These are phyloP conservation scores for Cryptococcus wingfieldii DNA, from an alignment of 1,284 basidiomycete species.

Conservation along the genomic window DNA sequence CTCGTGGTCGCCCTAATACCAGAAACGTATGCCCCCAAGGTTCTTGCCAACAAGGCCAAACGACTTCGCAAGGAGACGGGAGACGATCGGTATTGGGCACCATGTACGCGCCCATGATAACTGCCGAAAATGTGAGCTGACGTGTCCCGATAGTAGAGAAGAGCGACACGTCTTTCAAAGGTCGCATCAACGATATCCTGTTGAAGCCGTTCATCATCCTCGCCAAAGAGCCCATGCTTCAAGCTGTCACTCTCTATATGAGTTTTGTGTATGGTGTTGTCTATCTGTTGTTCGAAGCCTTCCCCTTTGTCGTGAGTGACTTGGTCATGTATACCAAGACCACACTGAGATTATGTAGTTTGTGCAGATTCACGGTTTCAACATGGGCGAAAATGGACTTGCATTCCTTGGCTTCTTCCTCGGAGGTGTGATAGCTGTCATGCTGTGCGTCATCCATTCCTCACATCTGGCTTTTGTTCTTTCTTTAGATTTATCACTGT, in stretches of 20 bases:
- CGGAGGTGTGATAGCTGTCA: constrained; percentile 44
- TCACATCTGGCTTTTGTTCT: background rate
- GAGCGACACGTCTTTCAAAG: constrained; percentile 20
- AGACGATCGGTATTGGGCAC: constrained; percentile 60
- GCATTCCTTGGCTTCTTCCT: constrained; percentile 53
- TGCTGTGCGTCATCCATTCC: constrained; percentile 20
- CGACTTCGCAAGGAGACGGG: constrained; percentile 59
- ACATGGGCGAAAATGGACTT: constrained; percentile 50
- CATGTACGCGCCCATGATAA: constrained; percentile 31
- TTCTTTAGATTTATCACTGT: constrained; percentile 24
- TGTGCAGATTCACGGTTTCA: constrained; percentile 50
- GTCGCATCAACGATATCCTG: constrained; percentile 51
- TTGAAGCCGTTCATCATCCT: constrained; percentile 65
- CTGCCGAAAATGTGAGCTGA: background rate
- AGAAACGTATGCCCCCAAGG: constrained; percentile 61
- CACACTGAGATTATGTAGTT: constrained; percentile 26
- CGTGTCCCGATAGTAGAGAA: constrained; percentile 25
- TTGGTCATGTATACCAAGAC: background rate
- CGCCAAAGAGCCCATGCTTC: constrained; percentile 67
- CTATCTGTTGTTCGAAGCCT: constrained; percentile 45
- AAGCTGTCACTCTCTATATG: constrained; percentile 66
- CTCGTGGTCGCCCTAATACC: constrained; percentile 64
- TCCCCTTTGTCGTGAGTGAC: constrained; percentile 46
- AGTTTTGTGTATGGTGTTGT: constrained; percentile 47
- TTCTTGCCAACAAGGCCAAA: constrained; percentile 56